phyloP scores from a whole-genome alignment of 768 basidiomycete species.

The Agrocybe praecox region DNA sequence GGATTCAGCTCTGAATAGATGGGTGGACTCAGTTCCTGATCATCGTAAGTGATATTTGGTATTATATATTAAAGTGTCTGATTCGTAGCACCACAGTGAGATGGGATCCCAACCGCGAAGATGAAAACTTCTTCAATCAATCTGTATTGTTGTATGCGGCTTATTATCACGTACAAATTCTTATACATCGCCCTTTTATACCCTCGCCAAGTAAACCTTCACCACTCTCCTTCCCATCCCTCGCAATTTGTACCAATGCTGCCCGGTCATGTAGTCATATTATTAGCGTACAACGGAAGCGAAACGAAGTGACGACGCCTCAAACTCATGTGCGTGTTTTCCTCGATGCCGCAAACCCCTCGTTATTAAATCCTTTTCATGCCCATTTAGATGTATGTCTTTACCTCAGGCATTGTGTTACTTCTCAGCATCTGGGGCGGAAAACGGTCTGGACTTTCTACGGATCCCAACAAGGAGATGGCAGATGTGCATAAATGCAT shows the following conservation, averaged over 20 bases:
- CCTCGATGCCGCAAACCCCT: not conserved
- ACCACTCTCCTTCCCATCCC: constrained; percentile 58
- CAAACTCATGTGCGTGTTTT: constrained; percentile 34
- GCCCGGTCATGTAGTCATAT: constrained; percentile 84
- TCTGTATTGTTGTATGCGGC: constrained; percentile 55
- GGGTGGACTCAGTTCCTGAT: constrained; percentile 68
- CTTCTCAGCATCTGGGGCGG: constrained; percentile 71
- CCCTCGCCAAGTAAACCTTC: constrained; percentile 55
- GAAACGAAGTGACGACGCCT: constrained; percentile 31
- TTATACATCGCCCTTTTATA: constrained; percentile 80
- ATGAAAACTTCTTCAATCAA: constrained; percentile 54
- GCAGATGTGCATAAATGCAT: constrained; percentile 70
- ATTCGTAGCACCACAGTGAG: constrained; percentile 34
- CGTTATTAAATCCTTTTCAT: constrained; percentile 2
- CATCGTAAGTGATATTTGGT: constrained; percentile 41
- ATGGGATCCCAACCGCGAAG: constrained; percentile 54
- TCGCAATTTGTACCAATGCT: constrained; percentile 79
- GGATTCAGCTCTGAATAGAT: constrained; percentile 72
- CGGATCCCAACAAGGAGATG: constrained; percentile 57
- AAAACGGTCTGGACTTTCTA: constrained; percentile 48
- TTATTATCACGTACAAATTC: constrained; percentile 67
- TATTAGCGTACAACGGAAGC: constrained; percentile 55
- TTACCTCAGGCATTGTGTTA: constrained; percentile 56
- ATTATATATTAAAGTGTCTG: not conserved
- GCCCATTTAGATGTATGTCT: constrained; percentile 36